Base-by-base conservation (phyloP, 768 basidiomycete species). In the Dictyophora rubrovolvata region DNA sequence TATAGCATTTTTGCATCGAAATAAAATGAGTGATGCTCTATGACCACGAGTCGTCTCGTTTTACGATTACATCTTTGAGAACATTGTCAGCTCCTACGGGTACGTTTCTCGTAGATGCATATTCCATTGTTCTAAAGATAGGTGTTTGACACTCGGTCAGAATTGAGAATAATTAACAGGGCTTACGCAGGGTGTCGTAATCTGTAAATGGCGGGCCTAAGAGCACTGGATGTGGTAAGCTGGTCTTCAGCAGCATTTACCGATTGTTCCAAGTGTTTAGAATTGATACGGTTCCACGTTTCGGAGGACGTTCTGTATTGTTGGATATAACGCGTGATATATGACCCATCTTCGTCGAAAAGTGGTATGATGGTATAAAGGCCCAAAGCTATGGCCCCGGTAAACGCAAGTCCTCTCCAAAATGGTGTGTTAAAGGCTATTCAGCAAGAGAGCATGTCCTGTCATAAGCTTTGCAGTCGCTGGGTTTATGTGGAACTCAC, bases 181-280 rank as follows among this genome's bases (percentile, higher is more conserved):
- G n/a, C 87, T 70, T 64, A 91, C 89, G 87, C 84, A 55, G 87
- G 84, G 68, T 83, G 86, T 63, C 85, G 77, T 67, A 80, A 84
- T 46, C 86, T 78, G 68, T 83, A 81, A 42, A 86, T 76, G 16
- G 61, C 62, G 53, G 76, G 64, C 72, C 77, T 66, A 69, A 75
- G 70, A 68, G 75, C 64, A 71, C 74, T 66, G 70, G 71, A 63
- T 65, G 75, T 64, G 37, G 82, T 65, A 10, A 82, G 64, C 55
- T 76, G 63, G 10, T 76, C 72, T 56, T 78, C 71, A 61, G 80
- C 73, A 57, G 69, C 65, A 61, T 79, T 69, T 60, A 75, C 68
- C 60, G 73, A 70, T 69, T 74, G 68, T 5, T 73, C 72, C 0
- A 83, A 75, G 68, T 89, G 83, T 63, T 79, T 77, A 61, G 78